A percentile compares a stretch with the other conserved stretches of the same genome.
phyloP scores from a whole-genome alignment of 495 filamentous ascomycete genomes.

The Lepraria neglecta region DNA sequence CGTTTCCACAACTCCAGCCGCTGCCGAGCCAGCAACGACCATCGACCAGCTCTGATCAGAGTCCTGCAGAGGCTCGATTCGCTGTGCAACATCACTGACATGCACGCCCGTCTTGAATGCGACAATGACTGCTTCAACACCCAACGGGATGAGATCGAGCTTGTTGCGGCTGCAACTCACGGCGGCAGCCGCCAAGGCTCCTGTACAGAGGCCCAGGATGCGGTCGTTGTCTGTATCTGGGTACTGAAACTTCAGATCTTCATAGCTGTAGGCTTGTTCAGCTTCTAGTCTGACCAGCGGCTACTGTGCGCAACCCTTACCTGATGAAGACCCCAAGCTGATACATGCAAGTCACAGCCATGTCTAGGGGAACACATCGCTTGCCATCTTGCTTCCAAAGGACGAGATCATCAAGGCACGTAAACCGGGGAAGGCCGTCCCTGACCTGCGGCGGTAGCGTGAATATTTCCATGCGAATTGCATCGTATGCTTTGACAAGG shows the following conservation, averaged over 20 bases:
- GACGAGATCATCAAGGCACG: conserved; percentile 29
- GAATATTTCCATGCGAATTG: conserved; percentile 26
- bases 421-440: conserved; percentile 29
- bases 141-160: conserved; percentile 49
- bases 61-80: conserved; percentile 1
- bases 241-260: neutral
- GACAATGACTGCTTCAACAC: conserved; percentile 51
- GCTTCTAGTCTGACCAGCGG: neutral
- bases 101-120: conserved; percentile 41
- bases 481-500: conserved; percentile 26
- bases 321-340: conserved; percentile 34
- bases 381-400: conserved; percentile 24
- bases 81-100: conserved; percentile 23
- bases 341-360: conserved; percentile 34
- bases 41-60: conserved; percentile 28
- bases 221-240: conserved; percentile 5
- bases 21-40: conserved; percentile 21
- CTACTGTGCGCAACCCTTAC: conserved; percentile 18
- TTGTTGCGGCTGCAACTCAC: conserved; percentile 52
- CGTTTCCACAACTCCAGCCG: conserved; percentile 19
- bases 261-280: conserved; percentile 12
- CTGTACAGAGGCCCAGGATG: conserved; percentile 49
- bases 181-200: conserved; percentile 55
- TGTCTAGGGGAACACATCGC: conserved; percentile 30
- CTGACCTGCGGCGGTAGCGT: conserved; percentile 20